phyloP scores from a whole-genome alignment of 1,284 basidiomycete species.

The Cystobasidium slooffiae region DNA sequence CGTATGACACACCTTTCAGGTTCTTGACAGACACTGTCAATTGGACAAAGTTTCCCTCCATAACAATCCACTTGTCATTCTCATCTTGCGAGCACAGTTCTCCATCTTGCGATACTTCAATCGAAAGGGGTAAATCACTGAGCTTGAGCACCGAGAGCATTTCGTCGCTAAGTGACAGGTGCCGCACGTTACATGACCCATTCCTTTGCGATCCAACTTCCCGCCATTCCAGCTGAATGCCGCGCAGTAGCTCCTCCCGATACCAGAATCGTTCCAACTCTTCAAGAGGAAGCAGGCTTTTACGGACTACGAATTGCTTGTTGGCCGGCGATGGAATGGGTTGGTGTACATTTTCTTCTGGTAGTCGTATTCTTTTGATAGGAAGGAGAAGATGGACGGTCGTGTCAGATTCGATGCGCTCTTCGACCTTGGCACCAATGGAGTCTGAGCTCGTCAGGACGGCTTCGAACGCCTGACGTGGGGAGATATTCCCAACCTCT shows the following conservation, averaged over 20 bases:
- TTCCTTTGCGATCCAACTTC: slow-evolving; percentile 79
- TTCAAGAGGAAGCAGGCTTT: slow-evolving; percentile 66
- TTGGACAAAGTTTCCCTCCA: slow-evolving; percentile 27
- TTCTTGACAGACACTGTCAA: background rate
- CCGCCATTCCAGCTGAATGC: slow-evolving; percentile 73
- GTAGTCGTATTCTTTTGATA: slow-evolving; percentile 69
- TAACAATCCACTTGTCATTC: slow-evolving; percentile 58
- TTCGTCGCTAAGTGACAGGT: slow-evolving; percentile 71
- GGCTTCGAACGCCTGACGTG: slow-evolving; percentile 81
- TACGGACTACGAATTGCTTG: slow-evolving; percentile 88
- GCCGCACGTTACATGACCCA: slow-evolving; percentile 74
- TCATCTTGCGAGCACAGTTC: slow-evolving; percentile 63
- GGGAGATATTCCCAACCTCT: slow-evolving; percentile 82
- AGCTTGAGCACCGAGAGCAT: slow-evolving; percentile 76
- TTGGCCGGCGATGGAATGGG: slow-evolving; percentile 82
- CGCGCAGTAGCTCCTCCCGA: slow-evolving; percentile 76
- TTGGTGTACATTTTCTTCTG: slow-evolving; percentile 64
- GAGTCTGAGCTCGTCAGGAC: slow-evolving; percentile 60
- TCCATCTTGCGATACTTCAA: slow-evolving; percentile 27
- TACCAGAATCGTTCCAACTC: slow-evolving; percentile 92
- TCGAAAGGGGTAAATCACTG: slow-evolving; percentile 47
- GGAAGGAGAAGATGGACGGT: slow-evolving; percentile 83
- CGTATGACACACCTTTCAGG: slow-evolving; percentile 6
- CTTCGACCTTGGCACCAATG: slow-evolving; percentile 29
- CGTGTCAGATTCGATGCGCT: slow-evolving; percentile 65